Conservation (phyloP, 257 asterid species). For the Fraxinus americana region DNA sequence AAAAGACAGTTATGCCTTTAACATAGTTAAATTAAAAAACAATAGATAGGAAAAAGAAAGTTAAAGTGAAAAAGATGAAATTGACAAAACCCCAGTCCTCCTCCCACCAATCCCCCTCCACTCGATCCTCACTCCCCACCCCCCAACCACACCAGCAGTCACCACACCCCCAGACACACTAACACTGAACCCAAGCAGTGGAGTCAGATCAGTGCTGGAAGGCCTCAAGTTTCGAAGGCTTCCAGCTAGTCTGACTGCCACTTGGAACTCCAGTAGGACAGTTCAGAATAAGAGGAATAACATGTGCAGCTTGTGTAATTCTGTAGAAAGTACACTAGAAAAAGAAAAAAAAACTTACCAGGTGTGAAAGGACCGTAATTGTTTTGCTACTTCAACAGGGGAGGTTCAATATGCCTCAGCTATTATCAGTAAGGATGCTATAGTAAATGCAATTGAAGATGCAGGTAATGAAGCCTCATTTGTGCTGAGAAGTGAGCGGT, state of each 20-base stretch:
- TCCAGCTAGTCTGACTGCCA: slow-evolving; percentile 21
- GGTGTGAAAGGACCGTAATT: slow-evolving; percentile 84
- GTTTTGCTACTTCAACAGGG: slow-evolving; percentile 85
- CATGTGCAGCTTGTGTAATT: slow-evolving; percentile 96
- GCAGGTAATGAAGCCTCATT: slow-evolving; percentile 95
- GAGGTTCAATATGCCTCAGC: slow-evolving; percentile 87
- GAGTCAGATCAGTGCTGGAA: too few relatives aligned
- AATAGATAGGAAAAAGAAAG: not conserved
- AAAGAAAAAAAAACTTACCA: slow-evolving; percentile 40
- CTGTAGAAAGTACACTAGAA: slow-evolving; percentile 81
- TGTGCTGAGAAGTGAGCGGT: slow-evolving; percentile 84
- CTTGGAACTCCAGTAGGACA: slow-evolving; percentile 69
- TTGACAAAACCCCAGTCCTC: not conserved
- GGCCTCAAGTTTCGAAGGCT: not conserved
- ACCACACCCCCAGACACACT: too few relatives aligned
- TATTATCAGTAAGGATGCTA: slow-evolving; percentile 67
- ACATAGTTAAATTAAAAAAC: not conserved
- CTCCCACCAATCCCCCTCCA: not conserved
- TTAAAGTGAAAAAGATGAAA: too few relatives aligned
- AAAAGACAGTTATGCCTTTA: not conserved
- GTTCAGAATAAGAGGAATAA: slow-evolving; percentile 97
- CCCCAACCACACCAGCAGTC: too few relatives aligned
- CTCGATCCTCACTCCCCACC: not conserved
- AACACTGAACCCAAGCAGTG: too few relatives aligned
- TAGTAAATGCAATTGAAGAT: slow-evolving; percentile 79